A percentile compares a stretch with the other conserved stretches of the same genome.
phyloP scores from a whole-genome alignment of 257 asterid genomes.

The Plantago ovata region DNA sequence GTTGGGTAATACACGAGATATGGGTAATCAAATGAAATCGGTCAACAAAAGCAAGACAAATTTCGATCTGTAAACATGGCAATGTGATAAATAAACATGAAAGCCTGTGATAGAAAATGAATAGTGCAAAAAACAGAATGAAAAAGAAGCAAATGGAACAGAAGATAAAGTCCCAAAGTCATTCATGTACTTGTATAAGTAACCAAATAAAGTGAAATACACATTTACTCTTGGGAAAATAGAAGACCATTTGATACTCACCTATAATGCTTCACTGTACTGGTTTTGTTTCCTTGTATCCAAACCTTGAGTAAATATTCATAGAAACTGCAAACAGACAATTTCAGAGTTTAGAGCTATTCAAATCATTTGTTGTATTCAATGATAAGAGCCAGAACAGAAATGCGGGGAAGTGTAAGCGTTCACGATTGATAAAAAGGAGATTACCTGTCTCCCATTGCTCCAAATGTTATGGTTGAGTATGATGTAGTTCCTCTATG shows the following conservation, averaged over 20 bases:
- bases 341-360: conserved; percentile 3
- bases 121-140: conserved; percentile 5
- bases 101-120: background rate
- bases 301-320: conserved; percentile 97
- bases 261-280: conserved; percentile 86
- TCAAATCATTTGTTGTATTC: background rate
- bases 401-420: too few relatives aligned
- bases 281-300: conserved; percentile 95
- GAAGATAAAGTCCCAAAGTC: conserved; percentile 8
- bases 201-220: conserved; percentile 3
- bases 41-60: background rate
- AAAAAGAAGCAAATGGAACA: conserved; percentile 2
- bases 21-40: too few relatives aligned
- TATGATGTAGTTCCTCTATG: conserved; percentile 63
- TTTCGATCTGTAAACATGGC: background rate
- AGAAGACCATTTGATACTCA: conserved; percentile 25
- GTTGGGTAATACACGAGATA: too few relatives aligned
- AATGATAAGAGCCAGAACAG: conserved; percentile 8
- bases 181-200: background rate
- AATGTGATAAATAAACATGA: background rate
- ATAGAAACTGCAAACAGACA: conserved; percentile 67
- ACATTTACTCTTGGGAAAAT: conserved; percentile 7
- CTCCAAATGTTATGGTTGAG: conserved; percentile 96
- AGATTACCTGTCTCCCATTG: conserved; percentile 99
- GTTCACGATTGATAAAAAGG: conserved; percentile 1